phyloP scores from a whole-genome alignment of 2,329 filamentous ascomycete species.

The Penicillium decumbens region DNA sequence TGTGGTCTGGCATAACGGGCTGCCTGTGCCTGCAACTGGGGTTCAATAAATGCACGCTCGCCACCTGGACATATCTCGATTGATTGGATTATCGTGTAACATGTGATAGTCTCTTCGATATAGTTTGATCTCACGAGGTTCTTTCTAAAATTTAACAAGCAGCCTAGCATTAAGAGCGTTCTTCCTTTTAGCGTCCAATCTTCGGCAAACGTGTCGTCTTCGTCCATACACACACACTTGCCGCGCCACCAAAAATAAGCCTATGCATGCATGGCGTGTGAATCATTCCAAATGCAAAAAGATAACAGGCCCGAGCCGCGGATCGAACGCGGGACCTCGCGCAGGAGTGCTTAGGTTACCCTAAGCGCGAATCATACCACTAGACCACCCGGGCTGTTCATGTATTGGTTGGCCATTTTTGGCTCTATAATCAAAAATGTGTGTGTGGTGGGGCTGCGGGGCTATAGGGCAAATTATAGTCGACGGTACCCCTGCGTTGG shows the following conservation, averaged over 20 bases:
- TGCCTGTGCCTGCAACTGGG: not conserved
- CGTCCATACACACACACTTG: no score
- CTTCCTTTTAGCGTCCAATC: no score
- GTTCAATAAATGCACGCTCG: not conserved
- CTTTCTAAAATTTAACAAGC: no score
- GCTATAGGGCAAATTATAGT: no score
- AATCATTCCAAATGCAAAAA: not conserved
- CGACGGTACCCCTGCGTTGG: no score
- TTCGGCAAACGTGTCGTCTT: no score
- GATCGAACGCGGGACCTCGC: conserved; percentile 1
- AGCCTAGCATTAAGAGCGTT: no score
- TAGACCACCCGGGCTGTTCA: conserved; percentile 1
- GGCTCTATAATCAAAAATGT: not conserved
- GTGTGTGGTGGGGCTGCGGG: not conserved
- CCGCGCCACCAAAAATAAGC: not conserved
- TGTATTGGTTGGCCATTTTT: not conserved
- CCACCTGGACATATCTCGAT: not conserved
- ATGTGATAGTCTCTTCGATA: not conserved
- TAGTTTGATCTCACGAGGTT: not conserved
- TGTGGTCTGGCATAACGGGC: not conserved
- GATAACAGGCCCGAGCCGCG: not conserved
- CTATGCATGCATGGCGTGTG: no score
- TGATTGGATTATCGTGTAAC: not conserved
- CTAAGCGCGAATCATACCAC: conserved; percentile 1
- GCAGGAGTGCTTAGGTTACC: conserved; percentile 1